Percentiles rank a stretch among this genome's conserved stretches.
phyloP scores from a whole-genome alignment of 768 basidiomycete genomes.

The Arthromyces matolae region DNA sequence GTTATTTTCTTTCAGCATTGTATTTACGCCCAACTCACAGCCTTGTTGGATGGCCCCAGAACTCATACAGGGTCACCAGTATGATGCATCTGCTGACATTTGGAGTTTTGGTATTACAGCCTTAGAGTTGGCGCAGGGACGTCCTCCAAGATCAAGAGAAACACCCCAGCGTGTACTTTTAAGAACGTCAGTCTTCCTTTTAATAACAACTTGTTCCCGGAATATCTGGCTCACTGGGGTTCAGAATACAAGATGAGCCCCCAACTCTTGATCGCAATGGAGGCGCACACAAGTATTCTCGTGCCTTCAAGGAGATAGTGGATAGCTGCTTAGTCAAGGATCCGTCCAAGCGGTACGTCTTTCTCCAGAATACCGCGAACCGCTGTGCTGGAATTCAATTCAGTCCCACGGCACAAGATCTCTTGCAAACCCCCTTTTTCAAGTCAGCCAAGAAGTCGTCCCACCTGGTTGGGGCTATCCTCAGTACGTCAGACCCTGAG shows the following conservation, averaged over 20 bases:
- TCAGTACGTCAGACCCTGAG: slow-evolving; percentile 41
- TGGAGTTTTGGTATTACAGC: slow-evolving; percentile 98
- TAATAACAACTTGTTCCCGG: not conserved
- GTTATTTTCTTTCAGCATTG: not conserved
- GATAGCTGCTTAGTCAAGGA: slow-evolving; percentile 84
- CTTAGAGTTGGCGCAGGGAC: slow-evolving; percentile 82
- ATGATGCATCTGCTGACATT: slow-evolving; percentile 87
- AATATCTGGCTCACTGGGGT: slow-evolving; percentile 1
- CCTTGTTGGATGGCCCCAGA: slow-evolving; percentile 99
- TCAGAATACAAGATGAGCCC: slow-evolving; percentile 69
- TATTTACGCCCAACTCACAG: slow-evolving; percentile 26
- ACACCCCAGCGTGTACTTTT: slow-evolving; percentile 70
- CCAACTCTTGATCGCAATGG: slow-evolving; percentile 74
- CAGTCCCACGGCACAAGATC: slow-evolving; percentile 73
- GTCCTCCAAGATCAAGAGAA: slow-evolving; percentile 80
- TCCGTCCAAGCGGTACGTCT: slow-evolving; percentile 61
- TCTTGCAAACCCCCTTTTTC: slow-evolving; percentile 81
- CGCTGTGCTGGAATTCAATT: not conserved
- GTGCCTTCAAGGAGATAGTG: slow-evolving; percentile 78
- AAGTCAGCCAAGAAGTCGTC: slow-evolving; percentile 72
- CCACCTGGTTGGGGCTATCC: slow-evolving; percentile 72
- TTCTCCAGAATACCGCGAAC: not conserved
- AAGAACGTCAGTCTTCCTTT: slow-evolving; percentile 48
- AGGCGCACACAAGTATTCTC: slow-evolving; percentile 72
- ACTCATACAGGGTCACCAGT: slow-evolving; percentile 77